Percentiles rank a stretch among this genome's conserved stretches.
Conservation (phyloP, 129 eudicot species). For the Flaveria sonorensis region DNA sequence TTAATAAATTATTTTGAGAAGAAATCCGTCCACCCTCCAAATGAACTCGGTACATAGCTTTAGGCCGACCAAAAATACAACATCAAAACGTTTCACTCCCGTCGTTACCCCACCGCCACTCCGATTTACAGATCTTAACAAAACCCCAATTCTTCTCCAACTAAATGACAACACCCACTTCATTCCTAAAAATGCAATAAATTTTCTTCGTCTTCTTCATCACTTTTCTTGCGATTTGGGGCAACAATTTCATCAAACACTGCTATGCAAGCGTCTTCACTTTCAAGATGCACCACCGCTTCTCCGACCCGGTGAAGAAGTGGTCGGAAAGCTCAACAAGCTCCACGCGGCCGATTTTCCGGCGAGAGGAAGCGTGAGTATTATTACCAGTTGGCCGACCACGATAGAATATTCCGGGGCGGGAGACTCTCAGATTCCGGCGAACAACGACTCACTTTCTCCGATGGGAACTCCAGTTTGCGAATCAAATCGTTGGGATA, state of each 20-base stretch:
- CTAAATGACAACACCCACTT: conserved; percentile 26
- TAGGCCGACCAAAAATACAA: conserved; percentile 6
- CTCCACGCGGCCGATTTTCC: conserved; percentile 44
- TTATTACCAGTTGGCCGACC: conserved; percentile 51
- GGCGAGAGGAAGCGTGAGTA: conserved; percentile 57
- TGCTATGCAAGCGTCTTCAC: conserved; percentile 55
- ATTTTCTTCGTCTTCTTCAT: conserved; percentile 36
- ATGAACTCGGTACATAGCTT: no score
- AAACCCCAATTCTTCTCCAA: background rate
- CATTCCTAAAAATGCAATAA: conserved; percentile 31
- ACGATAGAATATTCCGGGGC: conserved; percentile 51
- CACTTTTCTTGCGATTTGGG: conserved; percentile 32
- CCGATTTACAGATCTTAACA: conserved; percentile 33
- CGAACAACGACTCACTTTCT: conserved; percentile 53
- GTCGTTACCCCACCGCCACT: conserved; percentile 27
- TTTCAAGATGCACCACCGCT: conserved; percentile 83
- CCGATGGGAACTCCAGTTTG: conserved; percentile 74
- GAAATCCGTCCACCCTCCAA: no score
- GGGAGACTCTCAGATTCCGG: conserved; percentile 46
- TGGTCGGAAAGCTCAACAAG: conserved; percentile 39
- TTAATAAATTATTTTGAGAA: no score
- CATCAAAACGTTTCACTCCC: conserved; percentile 23
- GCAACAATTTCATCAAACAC: conserved; percentile 28
- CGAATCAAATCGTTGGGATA: conserved; percentile 70
- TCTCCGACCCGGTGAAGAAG: conserved; percentile 64